phyloP scores from a whole-genome alignment of 192 early-diverging fungal genomes.

The Dimargaris xerosporica region DNA sequence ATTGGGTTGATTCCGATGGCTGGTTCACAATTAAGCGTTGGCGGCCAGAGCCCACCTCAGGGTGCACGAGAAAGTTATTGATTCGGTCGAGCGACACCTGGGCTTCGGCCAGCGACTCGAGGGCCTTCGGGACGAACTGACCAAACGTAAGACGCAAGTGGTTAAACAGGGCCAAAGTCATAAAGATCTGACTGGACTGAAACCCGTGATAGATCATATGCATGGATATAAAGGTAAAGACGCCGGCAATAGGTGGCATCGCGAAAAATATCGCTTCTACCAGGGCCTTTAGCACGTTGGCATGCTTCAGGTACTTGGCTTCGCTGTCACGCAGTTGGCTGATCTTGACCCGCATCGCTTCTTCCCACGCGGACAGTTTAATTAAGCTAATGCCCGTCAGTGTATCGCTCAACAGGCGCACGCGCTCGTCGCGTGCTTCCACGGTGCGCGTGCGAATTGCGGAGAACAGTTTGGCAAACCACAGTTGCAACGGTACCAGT shows the following conservation, averaged over 20 bases:
- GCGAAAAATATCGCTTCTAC: constrained; percentile 5
- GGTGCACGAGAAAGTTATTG: neutral
- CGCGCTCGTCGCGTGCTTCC: constrained; percentile 24
- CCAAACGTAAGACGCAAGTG: neutral
- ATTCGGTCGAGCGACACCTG: constrained; percentile 1
- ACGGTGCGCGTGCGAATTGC: constrained; percentile 16
- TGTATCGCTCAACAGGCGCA: constrained; percentile 13
- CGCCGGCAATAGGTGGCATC: neutral
- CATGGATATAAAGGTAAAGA: neutral
- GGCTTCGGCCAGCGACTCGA: constrained; percentile 9
- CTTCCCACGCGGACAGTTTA: constrained; percentile 5
- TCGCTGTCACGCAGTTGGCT: neutral
- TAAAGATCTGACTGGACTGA: constrained; percentile 8
- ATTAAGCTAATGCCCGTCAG: neutral
- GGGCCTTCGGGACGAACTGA: constrained; percentile 1
- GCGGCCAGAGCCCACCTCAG: neutral
- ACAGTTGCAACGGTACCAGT: constrained; percentile 29
- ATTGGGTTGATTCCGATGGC: too few species aligned
- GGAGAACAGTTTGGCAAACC: constrained; percentile 21
- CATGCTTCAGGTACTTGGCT: neutral
- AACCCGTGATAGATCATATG: neutral
- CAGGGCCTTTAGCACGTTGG: neutral
- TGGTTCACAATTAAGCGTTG: too few species aligned
- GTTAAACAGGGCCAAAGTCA: constrained; percentile 2
- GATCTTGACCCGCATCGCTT: neutral